Evolutionary conservation across 208 protist genomes (phyloP), one percentile per base, ranked within the genome.

Genomic region (Trypanosoma lewisi): DNA sequence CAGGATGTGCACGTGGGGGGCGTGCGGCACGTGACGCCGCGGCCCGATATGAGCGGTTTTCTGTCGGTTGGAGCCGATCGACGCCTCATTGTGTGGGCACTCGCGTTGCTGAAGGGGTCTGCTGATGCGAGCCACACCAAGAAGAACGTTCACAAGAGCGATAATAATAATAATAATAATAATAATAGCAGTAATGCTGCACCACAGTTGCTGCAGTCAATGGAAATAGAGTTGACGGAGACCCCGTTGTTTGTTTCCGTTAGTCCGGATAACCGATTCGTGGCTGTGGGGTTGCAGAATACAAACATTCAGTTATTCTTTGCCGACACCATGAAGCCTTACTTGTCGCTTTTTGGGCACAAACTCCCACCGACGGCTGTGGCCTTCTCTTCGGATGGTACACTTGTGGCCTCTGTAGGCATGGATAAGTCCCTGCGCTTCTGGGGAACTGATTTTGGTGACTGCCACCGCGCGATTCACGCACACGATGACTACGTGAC

Each of bases 341-440:
- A 96, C 75, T 89, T 99, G 23, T 95, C 91, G 8, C 82, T 99
- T 16, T 99, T 99, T 75, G 98, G 98, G 2, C 98, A 99, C 74
- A 98, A 98, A 66, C 80, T 99, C 21, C 98, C 99, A 0, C 95
- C 98, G 0, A 93, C 96, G 28, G 78, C 75, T 7, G 51, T 99
- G 16, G 83, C 91, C 64, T 97, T 99, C 61, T 94, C 80, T 33
- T 85, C 80, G 14, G 98, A 99, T 78, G 80, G 83, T 39, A 89
- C 89, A 25, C 74, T 98, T n/a, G 73, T 96, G n/a, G 91, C 95
- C 2, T 97, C 97, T n/a, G 98, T 93, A 3, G 94, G 88, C 23
- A 98, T 98, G 37, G 99, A 99, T 81, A 99, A 99, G 82, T 98
- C 96, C 49, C 75, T 99, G 41, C 98, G 98, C 57, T 96, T 99